These are phyloP conservation scores for Collybiopsis luxurians DNA, from an alignment of 768 basidiomycete species.

Conservation along the genomic window DNA sequence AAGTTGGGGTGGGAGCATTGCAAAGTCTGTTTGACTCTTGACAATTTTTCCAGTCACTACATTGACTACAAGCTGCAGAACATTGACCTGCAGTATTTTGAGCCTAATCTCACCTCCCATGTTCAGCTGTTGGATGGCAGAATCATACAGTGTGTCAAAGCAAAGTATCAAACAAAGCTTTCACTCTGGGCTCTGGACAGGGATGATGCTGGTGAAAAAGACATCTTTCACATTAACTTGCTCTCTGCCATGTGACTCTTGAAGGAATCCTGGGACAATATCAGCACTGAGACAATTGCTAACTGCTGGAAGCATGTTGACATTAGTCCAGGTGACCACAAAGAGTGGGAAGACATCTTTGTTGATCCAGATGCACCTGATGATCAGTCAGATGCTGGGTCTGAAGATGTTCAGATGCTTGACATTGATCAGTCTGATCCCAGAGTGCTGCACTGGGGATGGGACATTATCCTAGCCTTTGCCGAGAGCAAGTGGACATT, in stretches of 20 bases:
- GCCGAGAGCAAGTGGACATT: not conserved
- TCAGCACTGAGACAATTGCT: conserved; percentile 22
- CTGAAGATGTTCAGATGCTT: no score
- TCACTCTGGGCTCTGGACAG: conserved; percentile 9
- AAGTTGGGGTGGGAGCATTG: not conserved
- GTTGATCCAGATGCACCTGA: no score
- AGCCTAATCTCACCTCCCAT: conserved; percentile 23
- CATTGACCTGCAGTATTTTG: conserved; percentile 18
- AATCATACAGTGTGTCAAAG: conserved; percentile 19
- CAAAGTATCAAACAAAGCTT: not conserved
- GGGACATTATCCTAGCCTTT: not conserved
- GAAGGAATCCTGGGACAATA: conserved; percentile 18
- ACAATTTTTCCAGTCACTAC: conserved; percentile 23
- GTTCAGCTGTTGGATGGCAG: conserved; percentile 25
- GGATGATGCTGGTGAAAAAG: conserved; percentile 15
- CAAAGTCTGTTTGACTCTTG: conserved; percentile 15
- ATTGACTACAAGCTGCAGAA: conserved; percentile 17
- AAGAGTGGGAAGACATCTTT: no score
- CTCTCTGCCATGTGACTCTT: conserved; percentile 21
- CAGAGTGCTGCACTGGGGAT: not conserved
- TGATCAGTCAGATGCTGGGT: no score
- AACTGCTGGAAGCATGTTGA: not conserved
- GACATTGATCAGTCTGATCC: no score
- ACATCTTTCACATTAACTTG: conserved; percentile 22
- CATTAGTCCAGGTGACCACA: no score